These are phyloP conservation scores for Coccomyxa subellipsoidea DNA, from an alignment of 163 green algal species.

Conservation along the genomic window DNA sequence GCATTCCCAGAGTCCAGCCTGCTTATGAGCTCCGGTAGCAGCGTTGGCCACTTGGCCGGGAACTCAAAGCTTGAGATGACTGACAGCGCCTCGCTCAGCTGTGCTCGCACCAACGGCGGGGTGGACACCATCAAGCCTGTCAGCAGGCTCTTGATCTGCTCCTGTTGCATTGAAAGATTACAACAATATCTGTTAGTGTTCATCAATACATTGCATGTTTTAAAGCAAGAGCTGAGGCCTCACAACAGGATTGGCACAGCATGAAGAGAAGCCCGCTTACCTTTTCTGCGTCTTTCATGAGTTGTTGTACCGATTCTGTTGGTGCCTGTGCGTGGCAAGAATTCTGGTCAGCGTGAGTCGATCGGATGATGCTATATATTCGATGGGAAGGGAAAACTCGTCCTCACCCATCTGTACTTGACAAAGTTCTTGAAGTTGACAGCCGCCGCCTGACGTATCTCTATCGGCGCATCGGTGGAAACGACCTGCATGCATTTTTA, in stretches of 20 bases:
- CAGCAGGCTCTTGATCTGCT: slow-evolving; percentile 86
- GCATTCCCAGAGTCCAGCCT: slow-evolving; percentile 47
- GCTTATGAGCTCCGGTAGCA: slow-evolving; percentile 89
- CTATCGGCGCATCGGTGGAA: slow-evolving; percentile 47
- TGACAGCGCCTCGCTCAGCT: slow-evolving; percentile 91
- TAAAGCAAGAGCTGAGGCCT: background rate
- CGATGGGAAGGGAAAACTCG: too few species aligned
- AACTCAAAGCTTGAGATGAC: slow-evolving; percentile 94
- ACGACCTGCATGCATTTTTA: slow-evolving; percentile 57
- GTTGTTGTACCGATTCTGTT: background rate
- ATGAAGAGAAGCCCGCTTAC: slow-evolving; percentile 20
- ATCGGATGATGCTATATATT: too few species aligned
- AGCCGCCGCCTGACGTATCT: slow-evolving; percentile 83
- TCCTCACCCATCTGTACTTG: slow-evolving; percentile 87
- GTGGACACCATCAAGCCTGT: slow-evolving; percentile 85
- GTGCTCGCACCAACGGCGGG: slow-evolving; percentile 70
- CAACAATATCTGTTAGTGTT: too few species aligned
- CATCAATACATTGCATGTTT: too few species aligned
- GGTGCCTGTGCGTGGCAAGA: background rate
- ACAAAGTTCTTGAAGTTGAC: slow-evolving; percentile 98
- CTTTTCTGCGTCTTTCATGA: slow-evolving; percentile 70
- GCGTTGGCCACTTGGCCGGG: slow-evolving; percentile 72
- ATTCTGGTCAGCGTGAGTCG: too few species aligned
- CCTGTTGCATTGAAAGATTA: slow-evolving; percentile 33
- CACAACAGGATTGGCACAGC: background rate